Evolutionary conservation across 139 green algal species (phyloP).

Genomic region (Chlamydomonas incerta): DNA sequence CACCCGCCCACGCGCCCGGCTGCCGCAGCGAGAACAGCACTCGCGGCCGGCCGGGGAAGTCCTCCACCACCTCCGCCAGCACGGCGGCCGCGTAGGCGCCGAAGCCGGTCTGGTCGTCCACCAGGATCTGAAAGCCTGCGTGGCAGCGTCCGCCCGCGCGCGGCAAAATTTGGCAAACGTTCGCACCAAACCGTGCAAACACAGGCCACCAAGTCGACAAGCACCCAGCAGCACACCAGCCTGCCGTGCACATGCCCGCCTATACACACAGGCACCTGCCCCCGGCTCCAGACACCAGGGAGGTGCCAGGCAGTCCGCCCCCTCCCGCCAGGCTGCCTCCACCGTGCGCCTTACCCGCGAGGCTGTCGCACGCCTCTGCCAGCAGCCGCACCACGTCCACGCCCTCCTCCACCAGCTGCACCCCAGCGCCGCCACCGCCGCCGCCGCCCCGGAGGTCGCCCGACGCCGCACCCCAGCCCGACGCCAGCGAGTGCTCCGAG

Average conservation of each 20-base stretch:
- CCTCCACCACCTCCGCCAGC: constrained; percentile 62
- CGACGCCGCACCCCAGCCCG: constrained; percentile 55
- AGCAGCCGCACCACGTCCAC: constrained; percentile 65
- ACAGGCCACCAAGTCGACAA: no score
- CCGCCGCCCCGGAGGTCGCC: constrained; percentile 23
- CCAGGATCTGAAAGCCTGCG: constrained; percentile 74
- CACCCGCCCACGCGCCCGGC: background rate
- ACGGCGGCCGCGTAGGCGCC: constrained; percentile 54
- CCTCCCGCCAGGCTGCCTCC: no score
- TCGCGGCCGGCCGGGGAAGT: constrained; percentile 55
- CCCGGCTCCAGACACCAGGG: no score
- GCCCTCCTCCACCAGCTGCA: constrained; percentile 50
- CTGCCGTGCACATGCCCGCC: no score
- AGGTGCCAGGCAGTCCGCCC: no score
- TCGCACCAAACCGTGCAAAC: no score
- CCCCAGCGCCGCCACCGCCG: background rate
- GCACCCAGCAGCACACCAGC: no score
- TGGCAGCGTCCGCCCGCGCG: background rate
- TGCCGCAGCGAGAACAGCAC: constrained; percentile 65
- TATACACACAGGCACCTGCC: no score
- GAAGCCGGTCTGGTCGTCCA: constrained; percentile 73
- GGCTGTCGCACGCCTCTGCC: constrained; percentile 70
- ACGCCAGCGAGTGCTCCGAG: constrained; percentile 32
- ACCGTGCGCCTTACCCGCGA: constrained; percentile 57
- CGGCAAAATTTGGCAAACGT: no score